Base-by-base conservation (phyloP, 306 rosid genomes). In the Cyclanthera cordifolia region DNA sequence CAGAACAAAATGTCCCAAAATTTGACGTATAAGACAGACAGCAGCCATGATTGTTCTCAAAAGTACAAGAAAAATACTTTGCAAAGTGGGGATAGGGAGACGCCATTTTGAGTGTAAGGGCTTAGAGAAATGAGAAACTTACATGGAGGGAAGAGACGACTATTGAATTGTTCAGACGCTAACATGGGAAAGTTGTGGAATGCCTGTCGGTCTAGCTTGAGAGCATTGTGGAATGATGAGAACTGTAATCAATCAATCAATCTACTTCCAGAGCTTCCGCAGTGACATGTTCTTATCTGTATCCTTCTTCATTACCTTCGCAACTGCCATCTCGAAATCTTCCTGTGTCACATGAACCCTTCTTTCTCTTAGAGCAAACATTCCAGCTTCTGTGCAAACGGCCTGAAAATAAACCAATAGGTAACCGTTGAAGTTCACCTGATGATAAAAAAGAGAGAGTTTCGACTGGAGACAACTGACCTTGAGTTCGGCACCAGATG, bases 271-370 rank as follows among this genome's bases (percentile, higher is more conserved):
- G 60, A 94, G 82, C 92, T 94, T 94, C 71, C 97, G 89, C 79
- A 94, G 74, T 5, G 99, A 94, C 99, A 94, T 88, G 66, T 88
- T 94, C 79, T 90, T 94, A 83, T 90, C 95, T 0, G 88, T 88
- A 70, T 94, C 99, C 96, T 90, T 88, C 74, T 94, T 94, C 99
- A 90, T 94, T n/a, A 90, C 99, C 90, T 94, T 94, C 39, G 97
- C 99, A 65, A 94, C 99, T 3, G 96, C 99, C 96, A 94, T 94
- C 85, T 94, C 99, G 54, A 94, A 94, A 76, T 94, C 99, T 76
- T 94, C 99, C 73, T 94, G 95, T 2, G 97, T 88, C 45, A 94
- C 99, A 17, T 90, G 99, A 37, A 94, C 96, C 70, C 99, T 86
- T 75, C 99, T 82, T 83, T 88, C 97, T 75, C 99, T 88, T 81